phyloP scores from a whole-genome alignment of 345 rosid genomes.

The Citrus inodora region DNA sequence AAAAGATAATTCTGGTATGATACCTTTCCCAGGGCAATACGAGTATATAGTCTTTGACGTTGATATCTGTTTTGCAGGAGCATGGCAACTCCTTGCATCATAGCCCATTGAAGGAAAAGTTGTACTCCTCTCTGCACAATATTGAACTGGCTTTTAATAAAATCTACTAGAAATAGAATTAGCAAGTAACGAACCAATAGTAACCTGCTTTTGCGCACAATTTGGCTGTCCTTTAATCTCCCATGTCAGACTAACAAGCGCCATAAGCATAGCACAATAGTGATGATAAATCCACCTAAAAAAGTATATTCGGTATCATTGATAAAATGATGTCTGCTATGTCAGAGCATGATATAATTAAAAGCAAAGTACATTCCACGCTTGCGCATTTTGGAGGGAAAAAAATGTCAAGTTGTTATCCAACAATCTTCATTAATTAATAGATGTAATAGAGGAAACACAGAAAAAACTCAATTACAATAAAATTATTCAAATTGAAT shows the following conservation, averaged over 20 bases:
- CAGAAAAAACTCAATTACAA: background rate
- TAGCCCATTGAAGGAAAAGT: slow-evolving; percentile 99
- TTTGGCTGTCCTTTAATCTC: slow-evolving; percentile 97
- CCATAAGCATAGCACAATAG: slow-evolving; percentile 93
- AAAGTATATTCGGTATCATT: slow-evolving; percentile 21
- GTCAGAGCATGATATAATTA: background rate
- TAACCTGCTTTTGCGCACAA: slow-evolving; percentile 93
- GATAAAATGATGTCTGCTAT: slow-evolving; percentile 2
- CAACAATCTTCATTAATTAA: background rate
- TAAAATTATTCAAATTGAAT: background rate
- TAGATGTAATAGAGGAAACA: background rate
- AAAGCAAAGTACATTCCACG: background rate
- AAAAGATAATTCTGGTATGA: slow-evolving; percentile 4
- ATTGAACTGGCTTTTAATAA: slow-evolving; percentile 14
- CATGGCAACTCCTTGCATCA: slow-evolving; percentile 99
- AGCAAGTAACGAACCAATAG: slow-evolving; percentile 11
- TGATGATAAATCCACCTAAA: slow-evolving; percentile 99
- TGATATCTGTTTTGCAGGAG: slow-evolving; percentile 98
- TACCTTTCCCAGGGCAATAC: slow-evolving; percentile 98
- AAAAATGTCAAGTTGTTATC: background rate
- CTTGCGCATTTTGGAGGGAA: background rate
- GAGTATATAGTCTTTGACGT: slow-evolving; percentile 98
- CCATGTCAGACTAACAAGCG: slow-evolving; percentile 99
- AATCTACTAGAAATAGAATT: slow-evolving; percentile 4
- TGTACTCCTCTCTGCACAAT: slow-evolving; percentile 87